A percentile compares a stretch with the other conserved stretches of the same genome.
These are phyloP conservation scores for Aspergillus udagawae DNA, from an alignment of 2,329 filamentous ascomycete genomes.

Conservation along the genomic window DNA sequence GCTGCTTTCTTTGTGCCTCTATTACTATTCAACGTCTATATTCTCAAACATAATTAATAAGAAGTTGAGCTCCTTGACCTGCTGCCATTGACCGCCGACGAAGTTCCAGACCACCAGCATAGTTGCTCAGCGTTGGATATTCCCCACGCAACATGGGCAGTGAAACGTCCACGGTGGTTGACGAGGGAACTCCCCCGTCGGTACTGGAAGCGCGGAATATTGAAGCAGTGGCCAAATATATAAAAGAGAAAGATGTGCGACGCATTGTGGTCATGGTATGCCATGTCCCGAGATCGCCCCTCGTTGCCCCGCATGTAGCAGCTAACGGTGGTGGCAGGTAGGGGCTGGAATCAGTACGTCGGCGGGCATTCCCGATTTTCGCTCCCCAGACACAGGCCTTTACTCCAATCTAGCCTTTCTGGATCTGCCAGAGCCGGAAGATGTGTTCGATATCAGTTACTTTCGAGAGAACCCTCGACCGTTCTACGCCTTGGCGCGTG, in stretches of 20 bases:
- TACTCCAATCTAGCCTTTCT: conserved; percentile 88
- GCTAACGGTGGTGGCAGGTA: conserved; percentile 44
- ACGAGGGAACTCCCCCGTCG: conserved; percentile 59
- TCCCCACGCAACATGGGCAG: conserved; percentile 66
- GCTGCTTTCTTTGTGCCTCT: not conserved
- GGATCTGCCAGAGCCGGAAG: conserved; percentile 82
- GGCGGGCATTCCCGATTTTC: conserved; percentile 78
- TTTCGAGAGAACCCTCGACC: conserved; percentile 80
- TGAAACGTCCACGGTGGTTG: conserved; percentile 66
- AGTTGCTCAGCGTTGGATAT: conserved; percentile 11
- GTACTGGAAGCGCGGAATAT: conserved; percentile 67
- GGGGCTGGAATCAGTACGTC: conserved; percentile 71
- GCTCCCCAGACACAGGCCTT: conserved; percentile 86
- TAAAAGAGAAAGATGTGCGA: conserved; percentile 63
- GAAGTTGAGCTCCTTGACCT: not conserved
- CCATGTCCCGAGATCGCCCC: not conserved
- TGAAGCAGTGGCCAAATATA: conserved; percentile 72
- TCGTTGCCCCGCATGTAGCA: conserved; percentile 1
- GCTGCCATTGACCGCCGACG: conserved; percentile 20
- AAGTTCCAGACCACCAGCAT: conserved; percentile 19
- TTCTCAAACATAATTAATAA: not conserved
- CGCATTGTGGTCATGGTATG: conserved; percentile 75
- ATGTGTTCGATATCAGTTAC: conserved; percentile 89
- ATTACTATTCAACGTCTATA: not conserved
- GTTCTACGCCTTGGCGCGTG: conserved; percentile 88